Base-by-base conservation (phyloP, 441 rosid species). In the Daphne laureola region DNA sequence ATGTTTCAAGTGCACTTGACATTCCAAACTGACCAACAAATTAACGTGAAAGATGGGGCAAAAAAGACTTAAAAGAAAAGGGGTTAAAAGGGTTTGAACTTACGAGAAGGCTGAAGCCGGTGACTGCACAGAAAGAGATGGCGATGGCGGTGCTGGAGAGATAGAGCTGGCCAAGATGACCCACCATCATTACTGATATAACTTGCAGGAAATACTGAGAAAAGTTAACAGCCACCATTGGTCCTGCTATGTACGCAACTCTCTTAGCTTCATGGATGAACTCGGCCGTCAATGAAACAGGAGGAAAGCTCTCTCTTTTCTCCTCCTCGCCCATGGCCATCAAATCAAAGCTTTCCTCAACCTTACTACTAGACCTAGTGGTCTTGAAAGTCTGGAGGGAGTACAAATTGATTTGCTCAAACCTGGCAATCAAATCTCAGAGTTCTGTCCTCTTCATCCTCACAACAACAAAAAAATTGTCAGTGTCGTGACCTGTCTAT, bases 1-100 rank as follows among this genome's bases (percentile, higher is more conserved):
- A 58, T 17, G 95, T 92, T 64, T 92, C 98, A 54, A 88, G 55
- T 1, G 85, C 98, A 66, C 60, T 70, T 8, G 98, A 68, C 76
- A 88, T 72, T 31, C 96, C 98, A 58, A 53, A 72, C 96, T 88
- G 86, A 57, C 14, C 38, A 2, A 12, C 49, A 21, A 21, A 21
- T 3, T 2, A 5, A 31, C 11, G 11, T 31, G 38, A 31, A n/a
- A n/a, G n/a, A n/a, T n/a, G n/a, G n/a, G n/a, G n/a, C n/a, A n/a
- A n/a, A n/a, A n/a, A n/a, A n/a, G n/a, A n/a, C n/a, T n/a, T n/a
- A n/a, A n/a, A n/a, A n/a, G n/a, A n/a, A n/a, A n/a, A n/a, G n/a
- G n/a, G n/a, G n/a, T n/a, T 21, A 43, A 13, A 51, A 46, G 38
- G 25, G 54, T 3, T 21, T 0, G 25, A 21, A 21, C 81, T 17